Base-by-base conservation (phyloP, 169 alveolate genomes). In the Cryptosporidium xiaoi region DNA sequence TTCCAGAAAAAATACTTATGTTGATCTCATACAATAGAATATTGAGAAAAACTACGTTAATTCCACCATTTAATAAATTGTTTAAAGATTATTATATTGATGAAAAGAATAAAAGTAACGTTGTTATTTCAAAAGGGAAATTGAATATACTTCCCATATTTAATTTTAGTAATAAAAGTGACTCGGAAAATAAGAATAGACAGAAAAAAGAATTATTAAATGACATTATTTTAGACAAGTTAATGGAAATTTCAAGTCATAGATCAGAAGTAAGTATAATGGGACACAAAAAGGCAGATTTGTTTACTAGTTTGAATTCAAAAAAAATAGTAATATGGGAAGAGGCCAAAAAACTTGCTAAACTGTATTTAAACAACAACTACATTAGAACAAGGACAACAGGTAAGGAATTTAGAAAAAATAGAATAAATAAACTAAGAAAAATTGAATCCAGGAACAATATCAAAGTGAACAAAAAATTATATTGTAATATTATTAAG, bases 21-120 rank as follows among this genome's bases (percentile, higher is more conserved):
- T 10, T 77, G 20, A 77, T 44, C 18, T n/a, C 64, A 3, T 77
- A 77, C 36, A 56, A 65, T n/a, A 33, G 87, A 20, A 44, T 66
- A 4, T 24, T 77, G 18, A 60, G 53, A 18, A 56, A 77, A 60
- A 40, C 87, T 7, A 60, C 36, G 4, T 27, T 48, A 20, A 27
- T 60, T 20, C 87, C 87, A 16, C 87, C 87, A 24, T 77, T 77
- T 77, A 62, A 62, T 62, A 33, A 62, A 20, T 20, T 15, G 7
- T 62, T 33, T 20, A 77, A 51, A 60, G 77, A 20, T 27, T 48
- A 7, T 62, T 77, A 27, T 33, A 51, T 29, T n/a, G 83, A 69
- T 56, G 67, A 69, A 53, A 34, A 51, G 31, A 64, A 64, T 29
- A 69, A 66, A 69, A 18, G 20, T 18, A 53, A 51, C 13, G 27